Base-by-base conservation (phyloP, 2,329 filamentous ascomycete species). In the Verticillium isaacii region DNA sequence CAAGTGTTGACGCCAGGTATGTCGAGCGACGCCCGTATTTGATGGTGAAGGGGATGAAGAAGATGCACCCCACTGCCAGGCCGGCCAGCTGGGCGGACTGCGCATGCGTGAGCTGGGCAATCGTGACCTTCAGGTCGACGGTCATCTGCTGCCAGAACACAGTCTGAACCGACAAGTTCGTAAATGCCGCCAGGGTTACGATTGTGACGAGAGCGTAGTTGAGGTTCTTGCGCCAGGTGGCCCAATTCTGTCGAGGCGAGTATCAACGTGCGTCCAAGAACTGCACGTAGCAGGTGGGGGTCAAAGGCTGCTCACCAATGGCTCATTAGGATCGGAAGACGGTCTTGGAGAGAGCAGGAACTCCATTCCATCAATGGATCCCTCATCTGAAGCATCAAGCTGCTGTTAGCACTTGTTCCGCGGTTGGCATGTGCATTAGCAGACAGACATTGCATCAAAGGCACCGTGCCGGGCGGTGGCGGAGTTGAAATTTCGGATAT, bases 61-160 rank as follows among this genome's bases (percentile, higher is more conserved):
- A 66, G 12, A 75, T 61, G 56, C 74, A 74, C 0, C 72, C 72
- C 11, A 71, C 63, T 17, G 74, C 73, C 2, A 76, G 64, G 1
- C 73, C 74, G 2, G 70, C 69, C 1, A 70, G 63, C 50, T 72
- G 69, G 1, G 68, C 66, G 0, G 74, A 74, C 5, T 69, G 66
- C 6, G 66, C 67, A 11, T 65, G 64, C 56, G 63, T 74, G 1
- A 73, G 66, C 2, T 72, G 67, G 15, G 59, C 62, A 9, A 69
- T 64, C 25, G 63, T 66, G 2, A 74, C 65, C 5, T 60, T 57
- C 12, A 76, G 61, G 8, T 76, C 73, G 5, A 66, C 66, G 1
- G 66, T 70, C 69, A 74, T 74, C 37, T 74, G 72, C 29, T 71
- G 70, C 71, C 71, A 74, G 64, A 74, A 74, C 19, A 73, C 65